Conservation (phyloP, 768 basidiomycete species). For the Amanita muscaria region DNA sequence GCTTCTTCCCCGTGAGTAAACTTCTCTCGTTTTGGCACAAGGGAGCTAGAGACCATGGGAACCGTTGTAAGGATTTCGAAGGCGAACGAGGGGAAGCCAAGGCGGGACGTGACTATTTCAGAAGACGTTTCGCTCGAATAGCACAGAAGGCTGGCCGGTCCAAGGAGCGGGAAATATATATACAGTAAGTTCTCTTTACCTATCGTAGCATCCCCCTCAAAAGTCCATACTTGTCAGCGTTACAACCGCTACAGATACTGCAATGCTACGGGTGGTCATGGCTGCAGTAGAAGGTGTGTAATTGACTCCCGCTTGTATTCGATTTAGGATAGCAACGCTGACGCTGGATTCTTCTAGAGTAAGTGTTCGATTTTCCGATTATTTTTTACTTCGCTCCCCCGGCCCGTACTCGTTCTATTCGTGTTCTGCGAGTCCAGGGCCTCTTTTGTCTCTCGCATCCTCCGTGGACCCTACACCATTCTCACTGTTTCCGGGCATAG, state of each 20-base stretch:
- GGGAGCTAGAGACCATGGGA: background rate
- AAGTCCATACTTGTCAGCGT: slow-evolving; percentile 30
- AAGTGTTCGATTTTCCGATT: slow-evolving; percentile 34
- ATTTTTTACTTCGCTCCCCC: slow-evolving; percentile 13
- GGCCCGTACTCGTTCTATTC: background rate
- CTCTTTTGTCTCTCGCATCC: slow-evolving; percentile 9
- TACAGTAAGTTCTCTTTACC: slow-evolving; percentile 58
- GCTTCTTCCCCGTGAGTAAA: slow-evolving; percentile 70
- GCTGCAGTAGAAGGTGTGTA: slow-evolving; percentile 86
- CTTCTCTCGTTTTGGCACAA: background rate
- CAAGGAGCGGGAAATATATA: slow-evolving; percentile 86
- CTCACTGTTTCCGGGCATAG: background rate
- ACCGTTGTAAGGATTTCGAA: slow-evolving; percentile 60
- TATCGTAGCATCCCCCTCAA: background rate
- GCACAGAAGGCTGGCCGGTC: slow-evolving; percentile 80
- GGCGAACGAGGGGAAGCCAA: slow-evolving; percentile 65
- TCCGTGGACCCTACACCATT: background rate
- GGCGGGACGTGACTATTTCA: slow-evolving; percentile 86
- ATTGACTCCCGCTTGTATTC: slow-evolving; percentile 7
- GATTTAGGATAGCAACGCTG: background rate
- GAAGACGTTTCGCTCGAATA: slow-evolving; percentile 70
- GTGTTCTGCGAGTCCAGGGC: slow-evolving; percentile 5
- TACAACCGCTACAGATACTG: slow-evolving; percentile 88
- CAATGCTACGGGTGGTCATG: slow-evolving; percentile 85
- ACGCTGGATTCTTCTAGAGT: slow-evolving; percentile 42